Evolutionary conservation across 768 basidiomycete species (phyloP).

Genomic region (Boletellus emodensis): DNA sequence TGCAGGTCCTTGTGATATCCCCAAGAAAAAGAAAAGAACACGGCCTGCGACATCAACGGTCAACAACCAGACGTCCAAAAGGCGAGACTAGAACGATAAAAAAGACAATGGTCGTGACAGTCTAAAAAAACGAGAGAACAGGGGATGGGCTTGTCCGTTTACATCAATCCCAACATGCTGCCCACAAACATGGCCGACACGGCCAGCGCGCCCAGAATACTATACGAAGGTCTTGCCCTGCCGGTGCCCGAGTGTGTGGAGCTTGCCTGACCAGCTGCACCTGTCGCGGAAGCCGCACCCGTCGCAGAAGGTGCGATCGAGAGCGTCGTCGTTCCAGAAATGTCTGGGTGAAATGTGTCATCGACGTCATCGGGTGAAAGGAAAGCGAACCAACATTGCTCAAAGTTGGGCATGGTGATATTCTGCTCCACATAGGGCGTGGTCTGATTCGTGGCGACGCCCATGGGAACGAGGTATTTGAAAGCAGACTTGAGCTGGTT

Average conservation of each 20-base stretch:
- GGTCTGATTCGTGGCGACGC: conserved; percentile 47
- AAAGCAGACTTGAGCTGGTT: conserved; percentile 43
- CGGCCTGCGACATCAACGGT: too few relatives aligned
- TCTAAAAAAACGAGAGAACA: not conserved
- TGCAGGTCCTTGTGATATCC: too few relatives aligned
- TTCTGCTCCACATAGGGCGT: conserved; percentile 51
- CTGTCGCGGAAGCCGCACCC: too few relatives aligned
- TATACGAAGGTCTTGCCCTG: not conserved
- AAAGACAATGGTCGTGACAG: not conserved
- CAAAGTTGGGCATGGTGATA: conserved; percentile 40
- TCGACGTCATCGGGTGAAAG: too few relatives aligned
- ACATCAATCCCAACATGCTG: conserved; percentile 16
- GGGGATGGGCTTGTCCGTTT: not conserved
- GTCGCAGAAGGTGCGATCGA: conserved; percentile 1
- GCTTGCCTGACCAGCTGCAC: conserved; percentile 1
- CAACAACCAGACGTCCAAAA: too few relatives aligned
- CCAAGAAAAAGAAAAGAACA: too few relatives aligned
- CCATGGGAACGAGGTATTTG: conserved; percentile 48
- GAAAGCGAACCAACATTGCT: conserved; percentile 36
- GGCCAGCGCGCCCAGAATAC: conserved; percentile 8
- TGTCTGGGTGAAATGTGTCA: conserved; percentile 11
- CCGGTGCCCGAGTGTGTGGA: not conserved
- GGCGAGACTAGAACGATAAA: not conserved
- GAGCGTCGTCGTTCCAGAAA: conserved; percentile 25
- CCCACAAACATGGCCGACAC: conserved; percentile 16